phyloP scores from a whole-genome alignment of 2,329 filamentous ascomycete species.

The Phoma sp. region DNA sequence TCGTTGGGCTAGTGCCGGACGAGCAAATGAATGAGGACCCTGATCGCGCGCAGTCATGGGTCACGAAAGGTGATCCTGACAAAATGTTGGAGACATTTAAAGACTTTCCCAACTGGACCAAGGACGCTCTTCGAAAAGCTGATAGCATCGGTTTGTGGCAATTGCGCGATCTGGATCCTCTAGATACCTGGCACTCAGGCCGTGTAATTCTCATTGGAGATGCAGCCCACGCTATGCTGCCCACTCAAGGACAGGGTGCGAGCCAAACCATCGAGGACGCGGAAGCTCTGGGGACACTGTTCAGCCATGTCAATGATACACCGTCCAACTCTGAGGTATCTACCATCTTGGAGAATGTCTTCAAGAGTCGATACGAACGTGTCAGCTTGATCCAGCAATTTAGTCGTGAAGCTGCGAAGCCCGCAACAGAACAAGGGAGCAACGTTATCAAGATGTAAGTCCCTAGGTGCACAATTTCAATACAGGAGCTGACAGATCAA shows the following conservation, averaged over 20 bases:
- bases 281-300: constrained; percentile 50
- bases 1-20: constrained; percentile 55
- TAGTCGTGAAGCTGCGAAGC: constrained; percentile 51
- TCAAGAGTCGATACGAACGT: constrained; percentile 38
- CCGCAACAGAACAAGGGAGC: constrained; percentile 44
- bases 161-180: constrained; percentile 52
- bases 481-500: neutral
- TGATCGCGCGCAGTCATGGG: constrained; percentile 49
- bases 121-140: constrained; percentile 39
- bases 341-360: constrained; percentile 14
- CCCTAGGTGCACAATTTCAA: neutral
- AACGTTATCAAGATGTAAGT: constrained; percentile 41
- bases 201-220: constrained; percentile 62
- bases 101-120: constrained; percentile 52
- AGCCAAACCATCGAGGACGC: constrained; percentile 63
- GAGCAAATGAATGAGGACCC: constrained; percentile 49
- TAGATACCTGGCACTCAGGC: constrained; percentile 53
- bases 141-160: constrained; percentile 53
- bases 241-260: constrained; percentile 61
- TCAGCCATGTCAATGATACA: constrained; percentile 15
- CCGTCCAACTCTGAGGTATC: constrained; percentile 27
- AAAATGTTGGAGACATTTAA: constrained; percentile 50
- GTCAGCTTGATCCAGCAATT: constrained; percentile 52
- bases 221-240: constrained; percentile 62
- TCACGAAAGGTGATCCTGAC: constrained; percentile 43